Evolutionary conservation across 345 rosid species (phyloP), one percentile per base, ranked within the genome.

Genomic region (Hibiscus tridactylites): DNA sequence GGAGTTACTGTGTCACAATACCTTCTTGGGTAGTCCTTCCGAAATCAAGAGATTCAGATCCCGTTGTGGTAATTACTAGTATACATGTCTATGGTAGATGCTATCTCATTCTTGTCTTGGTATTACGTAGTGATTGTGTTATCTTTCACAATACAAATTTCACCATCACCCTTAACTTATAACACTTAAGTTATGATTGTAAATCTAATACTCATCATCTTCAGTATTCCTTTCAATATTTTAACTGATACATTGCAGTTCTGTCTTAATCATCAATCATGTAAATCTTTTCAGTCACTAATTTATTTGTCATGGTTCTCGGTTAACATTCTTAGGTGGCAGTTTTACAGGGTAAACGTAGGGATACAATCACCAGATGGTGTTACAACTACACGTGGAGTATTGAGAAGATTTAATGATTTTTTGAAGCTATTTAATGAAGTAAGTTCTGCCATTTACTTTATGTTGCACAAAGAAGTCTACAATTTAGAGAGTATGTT

Each of bases 261-360:
- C 21, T 46, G 37, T 47, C 39, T 1, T 49, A 67, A 26, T 28
- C 42, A 49, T 67, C 58, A 26, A 67, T 49, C 37, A 47, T 7
- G 1, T 66, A 28, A 53, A 66, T 66, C 24, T 26, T 49, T 29
- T 66, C 5, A 33, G 10, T 17, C 19, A 16, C 24, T 44, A 59
- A 46, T 44, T 9, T 29, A 29, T 72, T 28, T 60, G 12, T 52
- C 74, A 31, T 33, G 74, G 67, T 69, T 72, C 59, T 24, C 39
- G 68, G 46, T 77, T 88, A 85, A 90, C 88, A 74, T 81, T 81
- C 79, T 76, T 79, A 79, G 79, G 79, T 83, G 83, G 70, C 99
- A 95, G 99, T 95, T 92, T 89, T 95, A 95, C 90, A 92, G 99
- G 97, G 91, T 92, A 77, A 97, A 95, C 86, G 79, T 92, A 71